Conservation (phyloP, 2,329 filamentous ascomycete species). For the Pezicula carpinea region DNA sequence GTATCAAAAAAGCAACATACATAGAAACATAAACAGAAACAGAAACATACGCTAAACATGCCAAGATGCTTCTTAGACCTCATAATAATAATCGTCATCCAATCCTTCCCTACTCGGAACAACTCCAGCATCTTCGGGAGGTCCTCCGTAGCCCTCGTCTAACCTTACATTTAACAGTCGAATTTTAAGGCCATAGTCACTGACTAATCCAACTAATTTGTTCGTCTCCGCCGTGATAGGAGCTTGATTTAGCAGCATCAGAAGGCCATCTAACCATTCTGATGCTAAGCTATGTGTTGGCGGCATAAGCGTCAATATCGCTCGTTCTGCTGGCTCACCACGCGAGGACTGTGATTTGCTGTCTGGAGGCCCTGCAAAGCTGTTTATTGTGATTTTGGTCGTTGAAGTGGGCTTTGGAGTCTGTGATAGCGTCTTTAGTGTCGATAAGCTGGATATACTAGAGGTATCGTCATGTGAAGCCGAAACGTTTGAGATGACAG, state of each 20-base stretch:
- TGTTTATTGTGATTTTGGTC: slow-evolving; percentile 91
- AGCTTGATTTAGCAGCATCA: slow-evolving; percentile 92
- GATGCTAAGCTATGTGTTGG: slow-evolving; percentile 77
- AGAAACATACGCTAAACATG: neutral
- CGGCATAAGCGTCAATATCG: slow-evolving; percentile 80
- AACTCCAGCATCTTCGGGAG: slow-evolving; percentile 53
- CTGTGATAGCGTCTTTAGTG: slow-evolving; percentile 30
- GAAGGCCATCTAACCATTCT: slow-evolving; percentile 92
- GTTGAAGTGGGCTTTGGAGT: slow-evolving; percentile 34
- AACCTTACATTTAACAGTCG: slow-evolving; percentile 85
- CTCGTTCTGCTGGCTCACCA: slow-evolving; percentile 53
- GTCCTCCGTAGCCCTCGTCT: slow-evolving; percentile 67
- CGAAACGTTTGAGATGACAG: slow-evolving; percentile 82
- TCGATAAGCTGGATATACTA: slow-evolving; percentile 38
- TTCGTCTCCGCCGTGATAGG: slow-evolving; percentile 97
- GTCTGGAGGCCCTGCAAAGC: slow-evolving; percentile 42
- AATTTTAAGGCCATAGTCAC: slow-evolving; percentile 90
- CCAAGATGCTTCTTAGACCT: slow-evolving; percentile 44
- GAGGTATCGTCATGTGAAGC: slow-evolving; percentile 42
- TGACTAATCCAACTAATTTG: slow-evolving; percentile 79
- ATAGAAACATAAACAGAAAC: too few relatives aligned
- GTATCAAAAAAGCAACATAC: too few relatives aligned
- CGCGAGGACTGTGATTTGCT: slow-evolving; percentile 26
- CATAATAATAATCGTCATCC: slow-evolving; percentile 92
- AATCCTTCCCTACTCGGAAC: slow-evolving; percentile 80